A percentile compares a stretch with the other conserved stretches of the same genome.
These are phyloP conservation scores for Corallochytrium limacisporum DNA, from an alignment of 78 protist species.

Conservation along the genomic window DNA sequence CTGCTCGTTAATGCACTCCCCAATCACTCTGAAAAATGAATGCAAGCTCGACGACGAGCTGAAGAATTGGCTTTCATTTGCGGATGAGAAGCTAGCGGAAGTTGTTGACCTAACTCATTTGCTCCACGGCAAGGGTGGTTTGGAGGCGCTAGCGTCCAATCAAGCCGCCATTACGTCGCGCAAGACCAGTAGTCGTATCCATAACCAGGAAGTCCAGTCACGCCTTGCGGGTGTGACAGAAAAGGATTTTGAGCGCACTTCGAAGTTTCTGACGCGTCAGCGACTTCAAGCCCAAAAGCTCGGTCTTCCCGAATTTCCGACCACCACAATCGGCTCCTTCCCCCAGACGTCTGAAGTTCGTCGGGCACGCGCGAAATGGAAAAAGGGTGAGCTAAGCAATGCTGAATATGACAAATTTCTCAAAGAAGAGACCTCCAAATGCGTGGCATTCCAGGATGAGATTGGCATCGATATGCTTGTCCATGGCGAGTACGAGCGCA, in stretches of 20 bases:
- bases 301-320: conserved; percentile 49
- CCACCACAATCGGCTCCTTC: conserved; percentile 71
- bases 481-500: conserved; percentile 60
- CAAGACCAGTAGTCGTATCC: not conserved
- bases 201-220: not conserved
- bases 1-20: conserved; percentile 46
- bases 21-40: conserved; percentile 27
- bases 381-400: conserved; percentile 22
- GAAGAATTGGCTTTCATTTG: conserved; percentile 47
- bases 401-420: conserved; percentile 33
- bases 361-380: conserved; percentile 11
- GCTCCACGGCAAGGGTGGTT: not conserved
- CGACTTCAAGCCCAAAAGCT: conserved; percentile 9
- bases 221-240: not conserved
- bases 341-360: conserved; percentile 63
- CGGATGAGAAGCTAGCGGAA: conserved; percentile 43
- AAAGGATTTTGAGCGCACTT: not conserved
- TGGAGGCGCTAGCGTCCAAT: not conserved
- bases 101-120: conserved; percentile 24
- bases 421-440: conserved; percentile 21
- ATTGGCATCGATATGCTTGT: conserved; percentile 57
- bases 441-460: conserved; percentile 40
- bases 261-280: not conserved
- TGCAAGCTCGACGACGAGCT: conserved; percentile 18
- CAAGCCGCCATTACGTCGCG: not conserved